A percentile compares a stretch with the other conserved stretches of the same genome.
These are phyloP conservation scores for Scolecobasidium constrictum DNA, from an alignment of 2,329 filamentous ascomycete genomes.

Conservation along the genomic window DNA sequence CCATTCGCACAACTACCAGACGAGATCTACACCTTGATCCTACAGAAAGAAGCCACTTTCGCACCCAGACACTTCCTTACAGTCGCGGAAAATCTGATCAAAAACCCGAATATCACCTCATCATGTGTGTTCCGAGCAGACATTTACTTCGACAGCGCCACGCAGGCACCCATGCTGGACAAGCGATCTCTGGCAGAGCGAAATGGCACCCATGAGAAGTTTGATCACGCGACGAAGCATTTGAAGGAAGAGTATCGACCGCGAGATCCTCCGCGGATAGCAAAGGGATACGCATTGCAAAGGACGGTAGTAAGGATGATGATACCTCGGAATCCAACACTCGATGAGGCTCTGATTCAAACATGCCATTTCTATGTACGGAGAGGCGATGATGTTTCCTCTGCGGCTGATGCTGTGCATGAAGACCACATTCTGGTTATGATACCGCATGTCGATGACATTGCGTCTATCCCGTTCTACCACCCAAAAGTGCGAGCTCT, in stretches of 20 bases:
- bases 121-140: constrained; percentile 70
- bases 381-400: constrained; percentile 18
- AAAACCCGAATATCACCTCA: constrained; percentile 71
- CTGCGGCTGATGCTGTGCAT: constrained; percentile 13
- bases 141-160: constrained; percentile 48
- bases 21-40: constrained; percentile 23
- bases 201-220: constrained; percentile 14
- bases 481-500: constrained; percentile 68
- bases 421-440: constrained; percentile 58
- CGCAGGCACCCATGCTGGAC: constrained; percentile 13
- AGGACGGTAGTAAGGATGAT: constrained; percentile 64
- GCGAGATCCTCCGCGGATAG: constrained; percentile 16
- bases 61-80: constrained; percentile 49
- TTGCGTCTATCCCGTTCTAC: constrained; percentile 69
- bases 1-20: constrained; percentile 3
- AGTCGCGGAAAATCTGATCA: constrained; percentile 64
- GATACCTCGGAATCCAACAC: constrained; percentile 68
- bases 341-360: constrained; percentile 68
- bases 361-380: constrained; percentile 62
- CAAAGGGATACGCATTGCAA: constrained; percentile 32
- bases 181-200: too few species aligned
- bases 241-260: constrained; percentile 30
- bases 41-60: constrained; percentile 47
- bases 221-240: constrained; percentile 38
- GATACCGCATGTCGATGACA: constrained; percentile 55